phyloP scores from a whole-genome alignment of 208 protist genomes.

The Borovskyia barvae region DNA sequence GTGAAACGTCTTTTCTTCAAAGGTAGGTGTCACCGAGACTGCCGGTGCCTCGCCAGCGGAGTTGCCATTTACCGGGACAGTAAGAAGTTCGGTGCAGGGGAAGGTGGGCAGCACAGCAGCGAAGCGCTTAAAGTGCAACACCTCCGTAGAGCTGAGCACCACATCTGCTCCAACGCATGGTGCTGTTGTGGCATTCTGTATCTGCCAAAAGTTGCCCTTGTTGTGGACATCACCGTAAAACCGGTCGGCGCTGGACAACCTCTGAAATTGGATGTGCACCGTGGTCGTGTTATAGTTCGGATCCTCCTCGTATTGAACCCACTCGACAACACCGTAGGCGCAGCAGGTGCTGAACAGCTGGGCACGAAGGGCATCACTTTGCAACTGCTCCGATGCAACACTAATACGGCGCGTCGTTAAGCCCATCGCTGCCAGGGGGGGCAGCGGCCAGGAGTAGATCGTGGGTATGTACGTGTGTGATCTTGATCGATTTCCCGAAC shows the following conservation, averaged over 20 bases:
- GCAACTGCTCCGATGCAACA: constrained; percentile 47
- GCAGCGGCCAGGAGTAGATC: background rate
- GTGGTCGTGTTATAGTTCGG: constrained; percentile 49
- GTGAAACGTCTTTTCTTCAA: constrained; percentile 27
- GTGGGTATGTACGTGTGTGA: background rate
- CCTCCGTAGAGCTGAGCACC: constrained; percentile 39
- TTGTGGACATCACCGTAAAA: constrained; percentile 43
- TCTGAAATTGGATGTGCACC: constrained; percentile 70
- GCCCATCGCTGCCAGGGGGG: constrained; percentile 6
- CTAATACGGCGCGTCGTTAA: constrained; percentile 40
- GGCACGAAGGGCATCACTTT: constrained; percentile 34
- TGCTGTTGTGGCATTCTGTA: constrained; percentile 36
- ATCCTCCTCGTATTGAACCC: constrained; percentile 44
- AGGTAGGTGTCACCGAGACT: constrained; percentile 10
- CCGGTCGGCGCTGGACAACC: constrained; percentile 56
- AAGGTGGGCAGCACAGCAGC: constrained; percentile 9
- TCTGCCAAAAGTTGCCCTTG: constrained; percentile 36
- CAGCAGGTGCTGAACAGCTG: constrained; percentile 66
- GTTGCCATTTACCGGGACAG: background rate
- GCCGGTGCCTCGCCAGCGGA: background rate
- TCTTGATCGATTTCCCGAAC: no score
- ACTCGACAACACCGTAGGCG: constrained; percentile 66
- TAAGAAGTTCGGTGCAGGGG: constrained; percentile 5
- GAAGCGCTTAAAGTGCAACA: constrained; percentile 22
- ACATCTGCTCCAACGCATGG: constrained; percentile 43